Conservation (phyloP, 305 asterid genomes). For the Rubia peregrina region DNA sequence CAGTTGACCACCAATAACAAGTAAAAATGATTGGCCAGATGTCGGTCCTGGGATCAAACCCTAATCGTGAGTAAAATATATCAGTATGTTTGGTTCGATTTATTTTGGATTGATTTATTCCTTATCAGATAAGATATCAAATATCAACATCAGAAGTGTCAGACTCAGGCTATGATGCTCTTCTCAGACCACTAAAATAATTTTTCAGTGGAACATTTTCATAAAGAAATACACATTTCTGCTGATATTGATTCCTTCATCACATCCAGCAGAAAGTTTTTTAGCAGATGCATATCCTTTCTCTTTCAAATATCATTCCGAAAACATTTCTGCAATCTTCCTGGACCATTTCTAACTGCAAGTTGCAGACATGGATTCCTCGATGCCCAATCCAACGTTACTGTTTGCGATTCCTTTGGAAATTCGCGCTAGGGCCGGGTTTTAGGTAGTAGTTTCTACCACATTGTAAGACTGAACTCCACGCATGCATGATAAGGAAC, state of each 20-base stretch:
- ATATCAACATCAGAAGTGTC: not conserved
- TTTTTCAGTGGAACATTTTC: not conserved
- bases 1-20: not conserved
- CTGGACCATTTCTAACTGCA: slow-evolving; percentile 2
- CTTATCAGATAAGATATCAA: not conserved
- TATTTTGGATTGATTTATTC: not conserved
- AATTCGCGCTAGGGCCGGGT: not conserved
- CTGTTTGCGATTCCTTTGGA: not conserved
- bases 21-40: not conserved
- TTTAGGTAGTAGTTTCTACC: not conserved
- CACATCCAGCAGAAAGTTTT: slow-evolving; percentile 2
- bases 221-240: not conserved
- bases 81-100: no score
- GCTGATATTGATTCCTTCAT: not conserved
- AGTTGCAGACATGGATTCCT: not conserved
- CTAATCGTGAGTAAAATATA: no score
- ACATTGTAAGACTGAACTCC: not conserved
- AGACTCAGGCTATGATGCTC: not conserved
- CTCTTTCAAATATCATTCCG: not conserved
- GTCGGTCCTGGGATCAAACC: not conserved
- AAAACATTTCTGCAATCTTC: not conserved
- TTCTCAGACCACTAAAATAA: not conserved
- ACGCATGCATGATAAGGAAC: not conserved
- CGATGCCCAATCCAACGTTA: not conserved
- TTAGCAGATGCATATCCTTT: not conserved